Percentiles rank a stretch among this genome's conserved stretches.
Evolutionary conservation across 805 yeast species (phyloP).

Genomic region (Starmerella sp.): DNA sequence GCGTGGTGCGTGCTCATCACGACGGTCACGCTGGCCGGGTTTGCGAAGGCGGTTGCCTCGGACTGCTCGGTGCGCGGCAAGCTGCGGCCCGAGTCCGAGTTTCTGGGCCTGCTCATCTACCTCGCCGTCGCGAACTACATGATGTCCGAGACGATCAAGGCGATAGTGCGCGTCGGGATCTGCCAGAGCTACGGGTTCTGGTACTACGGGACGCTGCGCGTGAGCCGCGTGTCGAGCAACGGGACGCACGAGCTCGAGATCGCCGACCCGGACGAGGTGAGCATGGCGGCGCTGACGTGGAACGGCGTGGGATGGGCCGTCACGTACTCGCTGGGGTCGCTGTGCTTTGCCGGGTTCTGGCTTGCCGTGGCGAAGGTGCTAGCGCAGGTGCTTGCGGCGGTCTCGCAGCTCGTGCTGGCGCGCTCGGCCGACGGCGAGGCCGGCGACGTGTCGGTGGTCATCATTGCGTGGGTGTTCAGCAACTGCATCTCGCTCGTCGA

Average conservation of each 20-base stretch:
- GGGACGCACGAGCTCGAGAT: background rate
- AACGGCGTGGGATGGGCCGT: conserved; percentile 52
- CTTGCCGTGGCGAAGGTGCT: conserved; percentile 59
- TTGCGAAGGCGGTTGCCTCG: conserved; percentile 51
- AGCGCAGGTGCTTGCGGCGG: conserved; percentile 12
- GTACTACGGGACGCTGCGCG: conserved; percentile 51
- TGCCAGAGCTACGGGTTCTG: conserved; percentile 84
- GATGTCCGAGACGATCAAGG: conserved; percentile 71
- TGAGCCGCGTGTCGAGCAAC: background rate
- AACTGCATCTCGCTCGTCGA: conserved; percentile 48
- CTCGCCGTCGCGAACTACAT: conserved; percentile 75
- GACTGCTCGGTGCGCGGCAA: conserved; percentile 37
- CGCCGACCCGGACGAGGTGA: background rate
- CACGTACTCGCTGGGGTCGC: conserved; percentile 81
- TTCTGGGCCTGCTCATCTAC: conserved; percentile 60
- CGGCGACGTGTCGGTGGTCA: conserved; percentile 15
- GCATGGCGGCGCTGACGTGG: conserved; percentile 5
- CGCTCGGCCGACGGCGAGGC: conserved; percentile 5
- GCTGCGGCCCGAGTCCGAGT: conserved; percentile 31
- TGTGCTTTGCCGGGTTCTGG: conserved; percentile 72
- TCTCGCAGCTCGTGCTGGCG: conserved; percentile 17
- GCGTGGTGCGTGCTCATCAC: conserved; percentile 57
- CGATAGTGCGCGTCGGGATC: conserved; percentile 67
- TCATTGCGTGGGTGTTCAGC: conserved; percentile 19
- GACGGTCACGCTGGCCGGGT: conserved; percentile 59